Evolutionary conservation across 768 basidiomycete species (phyloP), one percentile per base, ranked within the genome.

Genomic region (Termitomyces heimii): DNA sequence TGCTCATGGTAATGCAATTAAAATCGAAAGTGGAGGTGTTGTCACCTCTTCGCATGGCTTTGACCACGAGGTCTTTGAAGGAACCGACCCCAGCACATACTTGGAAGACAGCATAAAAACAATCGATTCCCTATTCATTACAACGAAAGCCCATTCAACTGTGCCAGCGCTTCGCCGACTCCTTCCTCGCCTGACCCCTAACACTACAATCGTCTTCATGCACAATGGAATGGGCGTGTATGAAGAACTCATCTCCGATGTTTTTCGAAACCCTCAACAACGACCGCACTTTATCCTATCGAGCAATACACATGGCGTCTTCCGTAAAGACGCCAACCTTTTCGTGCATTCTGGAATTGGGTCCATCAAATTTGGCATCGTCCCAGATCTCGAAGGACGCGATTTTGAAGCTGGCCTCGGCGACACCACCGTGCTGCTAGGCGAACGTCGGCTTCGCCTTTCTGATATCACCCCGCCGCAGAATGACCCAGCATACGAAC

Each of bases 211-310:
- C 61, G 90, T 96, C 2, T 81, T 99, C n/a, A 71, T 98, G 53
- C 92, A 96, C 66, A 96, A 96, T 67, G 96, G 96, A 26, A 90
- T 97, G 85, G 96, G 94, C 12, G 74, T 95, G 9, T 91, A 93
- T 69, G 95, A 98, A 62, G 74, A 83, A 58, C 77, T 97, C 48
- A 68, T 92, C 18, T 65, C 72, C 6, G 63, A 78, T 6, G 63
- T 93, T 43, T 98, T 94, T 69, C 85, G 80, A 20, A 88, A 94
- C 68, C 80, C 85, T 24, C 68, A 76, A 34, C 75, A 77, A 29
- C 83, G 95, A 37, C 95, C 95, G 13, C 86, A 90, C 64, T 93
- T 98, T 67, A 81, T 98, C 61, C 72, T 96, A 53, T 86, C 87
- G 14, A 83, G 85, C 28, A 94, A 89, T 60, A 88, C 85, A 1